phyloP scores from a whole-genome alignment of 805 yeast species.

The Metschnikowia sp. region DNA sequence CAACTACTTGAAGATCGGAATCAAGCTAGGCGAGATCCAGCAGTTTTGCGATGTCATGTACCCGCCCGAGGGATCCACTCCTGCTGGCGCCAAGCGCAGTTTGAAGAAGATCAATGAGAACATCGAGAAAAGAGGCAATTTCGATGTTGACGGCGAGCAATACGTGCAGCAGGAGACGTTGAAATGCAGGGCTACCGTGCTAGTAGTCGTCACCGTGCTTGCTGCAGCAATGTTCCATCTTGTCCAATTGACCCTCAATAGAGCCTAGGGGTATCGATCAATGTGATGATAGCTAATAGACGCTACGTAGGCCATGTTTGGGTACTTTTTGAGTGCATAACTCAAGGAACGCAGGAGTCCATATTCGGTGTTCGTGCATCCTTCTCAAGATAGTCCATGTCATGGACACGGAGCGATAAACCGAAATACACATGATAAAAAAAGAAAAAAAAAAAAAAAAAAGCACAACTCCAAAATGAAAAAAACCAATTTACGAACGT shows the following conservation, averaged over 20 bases:
- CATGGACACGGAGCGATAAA: no score
- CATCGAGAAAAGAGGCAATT: conserved; percentile 34
- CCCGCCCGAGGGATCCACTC: conserved; percentile 50
- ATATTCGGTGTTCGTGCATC: no score
- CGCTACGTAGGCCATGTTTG: no score
- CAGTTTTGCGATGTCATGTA: conserved; percentile 79
- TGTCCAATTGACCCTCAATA: not conserved
- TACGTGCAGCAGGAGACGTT: conserved; percentile 20
- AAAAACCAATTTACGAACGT: no score
- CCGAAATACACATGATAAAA: no score
- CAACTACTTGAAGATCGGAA: conserved; percentile 77
- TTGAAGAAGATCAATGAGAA: conserved; percentile 37
- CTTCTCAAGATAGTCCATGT: no score
- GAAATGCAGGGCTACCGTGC: conserved; percentile 11
- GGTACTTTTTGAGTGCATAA: no score
- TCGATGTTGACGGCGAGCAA: conserved; percentile 33
- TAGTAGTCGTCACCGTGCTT: conserved; percentile 5
- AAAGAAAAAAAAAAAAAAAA: no score
- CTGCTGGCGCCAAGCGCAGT: conserved; percentile 44
- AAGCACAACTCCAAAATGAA: no score
- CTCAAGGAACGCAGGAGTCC: no score
- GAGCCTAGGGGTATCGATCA: not conserved
- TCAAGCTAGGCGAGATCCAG: conserved; percentile 83
- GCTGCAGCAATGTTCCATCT: conserved; percentile 9
- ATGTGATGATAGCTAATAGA: no score